These are phyloP conservation scores for Davidsoniella virescens DNA, from an alignment of 2,329 filamentous ascomycete species.

Conservation along the genomic window DNA sequence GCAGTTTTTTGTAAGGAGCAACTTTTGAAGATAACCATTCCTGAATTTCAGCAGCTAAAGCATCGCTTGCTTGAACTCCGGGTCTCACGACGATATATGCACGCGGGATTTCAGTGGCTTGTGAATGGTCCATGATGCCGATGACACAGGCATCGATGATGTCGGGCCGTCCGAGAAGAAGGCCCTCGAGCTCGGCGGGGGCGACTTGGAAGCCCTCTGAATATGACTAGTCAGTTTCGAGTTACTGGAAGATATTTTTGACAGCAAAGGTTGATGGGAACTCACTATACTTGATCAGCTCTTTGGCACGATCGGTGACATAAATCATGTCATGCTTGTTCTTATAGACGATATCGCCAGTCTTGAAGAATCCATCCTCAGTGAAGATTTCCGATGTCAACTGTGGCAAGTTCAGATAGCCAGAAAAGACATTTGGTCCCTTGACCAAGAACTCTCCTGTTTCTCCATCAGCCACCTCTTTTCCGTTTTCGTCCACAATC, in stretches of 20 bases:
- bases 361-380: conserved; percentile 72
- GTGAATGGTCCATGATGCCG: conserved; percentile 39
- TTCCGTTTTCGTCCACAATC: conserved; percentile 50
- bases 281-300: conserved; percentile 39
- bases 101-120: conserved; percentile 52
- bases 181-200: conserved; percentile 46
- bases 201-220: conserved; percentile 51
- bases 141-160: conserved; percentile 48
- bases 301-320: conserved; percentile 76
- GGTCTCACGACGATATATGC: conserved; percentile 24
- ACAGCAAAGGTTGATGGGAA: conserved; percentile 8
- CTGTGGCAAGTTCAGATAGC: conserved; percentile 59
- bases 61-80: conserved; percentile 22
- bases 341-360: conserved; percentile 70
- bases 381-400: conserved; percentile 57
- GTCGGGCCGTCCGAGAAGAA: conserved; percentile 27
- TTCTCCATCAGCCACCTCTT: conserved; percentile 37
- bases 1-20: conserved; percentile 49
- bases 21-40: conserved; percentile 38
- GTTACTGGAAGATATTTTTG: neutral
- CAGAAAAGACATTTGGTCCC: conserved; percentile 66
- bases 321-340: conserved; percentile 68
- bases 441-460: conserved; percentile 59
- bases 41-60: conserved; percentile 21
- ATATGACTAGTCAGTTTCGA: conserved; percentile 22